Evolutionary conservation across 306 rosid genomes (phyloP).

Genomic region (Trichosanthes cucumerina): DNA sequence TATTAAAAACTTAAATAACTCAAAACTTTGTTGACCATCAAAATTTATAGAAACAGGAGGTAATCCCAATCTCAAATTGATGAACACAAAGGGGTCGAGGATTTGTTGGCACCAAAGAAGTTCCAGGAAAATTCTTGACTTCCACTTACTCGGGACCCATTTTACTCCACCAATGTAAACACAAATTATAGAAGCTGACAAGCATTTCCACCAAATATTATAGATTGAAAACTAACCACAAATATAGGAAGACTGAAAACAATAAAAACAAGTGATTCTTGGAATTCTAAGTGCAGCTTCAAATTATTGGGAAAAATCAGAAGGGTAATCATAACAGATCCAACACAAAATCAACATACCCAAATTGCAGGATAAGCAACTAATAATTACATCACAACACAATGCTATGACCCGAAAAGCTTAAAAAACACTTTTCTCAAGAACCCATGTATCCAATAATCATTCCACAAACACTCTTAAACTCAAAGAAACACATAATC

Average conservation of each 20-base stretch:
- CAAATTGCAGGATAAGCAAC: neutral
- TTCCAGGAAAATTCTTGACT: neutral
- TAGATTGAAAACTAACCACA: neutral
- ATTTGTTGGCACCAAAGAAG: neutral
- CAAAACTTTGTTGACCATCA: neutral
- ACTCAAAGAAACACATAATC: neutral
- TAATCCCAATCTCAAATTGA: neutral
- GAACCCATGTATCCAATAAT: neutral
- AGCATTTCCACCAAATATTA: neutral
- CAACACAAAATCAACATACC: neutral
- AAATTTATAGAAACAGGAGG: neutral
- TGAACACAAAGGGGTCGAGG: neutral
- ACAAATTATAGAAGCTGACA: neutral
- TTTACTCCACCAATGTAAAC: neutral
- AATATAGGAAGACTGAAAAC: neutral
- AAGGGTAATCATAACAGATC: neutral
- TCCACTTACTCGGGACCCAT: neutral
- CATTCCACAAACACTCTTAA: neutral
- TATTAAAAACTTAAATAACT: neutral
- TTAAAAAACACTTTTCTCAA: neutral
- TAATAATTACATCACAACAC: neutral
- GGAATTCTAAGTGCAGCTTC: neutral
- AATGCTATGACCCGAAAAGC: neutral
- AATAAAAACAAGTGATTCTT: neutral
- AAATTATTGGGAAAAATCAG: neutral